Conservation (phyloP, 257 asterid species). For the Osmanthus fragrans region DNA sequence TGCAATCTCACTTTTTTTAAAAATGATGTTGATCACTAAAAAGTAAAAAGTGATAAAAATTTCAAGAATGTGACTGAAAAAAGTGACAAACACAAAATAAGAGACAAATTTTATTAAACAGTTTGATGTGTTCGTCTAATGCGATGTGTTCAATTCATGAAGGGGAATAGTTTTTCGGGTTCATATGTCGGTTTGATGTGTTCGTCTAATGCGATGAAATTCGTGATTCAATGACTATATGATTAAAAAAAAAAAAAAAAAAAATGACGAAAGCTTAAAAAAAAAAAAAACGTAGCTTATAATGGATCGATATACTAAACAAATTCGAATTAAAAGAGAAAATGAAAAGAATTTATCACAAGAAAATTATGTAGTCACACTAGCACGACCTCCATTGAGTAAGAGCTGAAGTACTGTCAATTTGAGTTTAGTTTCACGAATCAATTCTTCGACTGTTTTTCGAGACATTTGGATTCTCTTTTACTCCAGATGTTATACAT, state of each 20-base stretch:
- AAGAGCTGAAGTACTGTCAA: slow-evolving; percentile 30
- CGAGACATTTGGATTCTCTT: background rate
- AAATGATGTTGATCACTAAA: too few species aligned
- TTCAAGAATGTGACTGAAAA: too few species aligned
- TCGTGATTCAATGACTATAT: background rate
- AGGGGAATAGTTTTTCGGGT: background rate
- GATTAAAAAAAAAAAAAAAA: background rate
- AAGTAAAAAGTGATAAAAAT: too few species aligned
- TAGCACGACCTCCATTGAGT: slow-evolving; percentile 14
- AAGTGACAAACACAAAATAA: too few species aligned
- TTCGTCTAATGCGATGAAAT: background rate
- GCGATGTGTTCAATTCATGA: background rate
- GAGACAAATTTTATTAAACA: too few species aligned
- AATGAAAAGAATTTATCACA: background rate
- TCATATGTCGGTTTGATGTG: background rate
- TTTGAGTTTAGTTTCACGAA: slow-evolving; percentile 28
- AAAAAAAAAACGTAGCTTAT: background rate
- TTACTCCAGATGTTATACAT: slow-evolving; percentile 44
- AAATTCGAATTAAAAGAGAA: background rate
- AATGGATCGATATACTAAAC: background rate
- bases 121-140: too few species aligned
- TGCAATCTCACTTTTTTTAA: too few species aligned
- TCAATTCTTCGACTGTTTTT: slow-evolving; percentile 30
- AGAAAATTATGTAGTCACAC: background rate
- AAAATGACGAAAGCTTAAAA: background rate